Base-by-base conservation (phyloP, 805 yeast species). In the Metschnikowia lachancei region DNA sequence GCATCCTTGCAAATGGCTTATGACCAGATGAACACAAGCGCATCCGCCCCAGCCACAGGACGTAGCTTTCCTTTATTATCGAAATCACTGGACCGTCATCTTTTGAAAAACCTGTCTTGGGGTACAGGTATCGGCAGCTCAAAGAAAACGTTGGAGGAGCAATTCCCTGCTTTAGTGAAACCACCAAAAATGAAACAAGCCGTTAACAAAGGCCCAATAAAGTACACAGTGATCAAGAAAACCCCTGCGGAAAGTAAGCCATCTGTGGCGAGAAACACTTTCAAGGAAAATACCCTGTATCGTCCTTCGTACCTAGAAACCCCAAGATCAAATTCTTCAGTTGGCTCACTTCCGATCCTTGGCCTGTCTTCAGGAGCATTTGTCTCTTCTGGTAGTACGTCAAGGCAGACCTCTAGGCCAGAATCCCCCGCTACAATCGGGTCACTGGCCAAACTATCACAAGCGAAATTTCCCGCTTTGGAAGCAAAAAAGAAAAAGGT, bases 21-120 rank as follows among this genome's bases (percentile, higher is more conserved):
- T 57, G 53, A 59, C 52, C 46, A 47, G n/a, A 55, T 41, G 51
- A 51, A 28, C 43, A 5, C 37, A 14, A 30, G 30, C 17, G 58
- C 32, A 46, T 62, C 50, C n/a, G 43, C 44, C 28, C n/a, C 45
- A 20, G 28, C 48, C 35, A n/a, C 45, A 13, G 39, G 30, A 26
- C 34, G 46, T 8, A 38, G 41, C 36, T 82, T 79, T 58, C 88
- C 88, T 0, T 71, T 70, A 3, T 62, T 82, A 26, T 74, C 73
- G 3, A 51, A 51, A 13, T 46, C 50, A 12, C 49, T 31, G 39
- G 43, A 39, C 18, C 34, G 50, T 13, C 49, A 38, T 22, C 33
- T 50, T 7, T 45, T 50, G 24, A 43, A 52, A n/a, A 49, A 45
- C 26, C 50, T 43, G 45, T 55, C 66, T 1, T 65, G 71, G 69